Conservation (phyloP, 257 asterid species). For the Mentha longifolia region DNA sequence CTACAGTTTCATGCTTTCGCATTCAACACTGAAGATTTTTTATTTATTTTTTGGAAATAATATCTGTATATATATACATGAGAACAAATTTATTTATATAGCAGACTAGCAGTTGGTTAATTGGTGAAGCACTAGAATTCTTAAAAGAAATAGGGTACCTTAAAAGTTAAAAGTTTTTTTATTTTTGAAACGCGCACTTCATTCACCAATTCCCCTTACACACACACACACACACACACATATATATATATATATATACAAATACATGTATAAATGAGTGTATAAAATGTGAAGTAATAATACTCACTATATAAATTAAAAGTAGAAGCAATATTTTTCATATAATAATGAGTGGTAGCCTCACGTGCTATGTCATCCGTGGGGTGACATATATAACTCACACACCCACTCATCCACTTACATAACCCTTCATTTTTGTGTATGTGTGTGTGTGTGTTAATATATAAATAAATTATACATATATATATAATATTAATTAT, state of each 20-base stretch:
- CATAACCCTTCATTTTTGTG: background rate
- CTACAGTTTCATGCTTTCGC: conserved; percentile 46
- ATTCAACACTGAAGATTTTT: background rate
- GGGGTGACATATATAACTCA: conserved; percentile 32
- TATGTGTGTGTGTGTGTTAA: background rate
- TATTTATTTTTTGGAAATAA: no score
- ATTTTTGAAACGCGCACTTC: no score
- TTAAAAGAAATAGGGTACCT: no score
- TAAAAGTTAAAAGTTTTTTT: no score
- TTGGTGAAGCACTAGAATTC: no score
- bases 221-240: no score
- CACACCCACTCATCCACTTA: background rate
- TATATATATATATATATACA: background rate
- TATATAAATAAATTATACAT: background rate
- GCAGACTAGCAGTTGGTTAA: no score
- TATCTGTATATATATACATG: no score
- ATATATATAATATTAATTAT: background rate
- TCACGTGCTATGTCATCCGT: conserved; percentile 59
- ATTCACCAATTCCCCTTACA: no score
- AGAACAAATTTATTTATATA: no score
- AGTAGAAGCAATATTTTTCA: no score
- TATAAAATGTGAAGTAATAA: background rate
- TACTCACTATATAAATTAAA: background rate
- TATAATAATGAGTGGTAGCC: conserved; percentile 36
- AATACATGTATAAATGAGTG: background rate